Base-by-base conservation (phyloP, 768 basidiomycete species). In the Calocybe gangraenosa region DNA sequence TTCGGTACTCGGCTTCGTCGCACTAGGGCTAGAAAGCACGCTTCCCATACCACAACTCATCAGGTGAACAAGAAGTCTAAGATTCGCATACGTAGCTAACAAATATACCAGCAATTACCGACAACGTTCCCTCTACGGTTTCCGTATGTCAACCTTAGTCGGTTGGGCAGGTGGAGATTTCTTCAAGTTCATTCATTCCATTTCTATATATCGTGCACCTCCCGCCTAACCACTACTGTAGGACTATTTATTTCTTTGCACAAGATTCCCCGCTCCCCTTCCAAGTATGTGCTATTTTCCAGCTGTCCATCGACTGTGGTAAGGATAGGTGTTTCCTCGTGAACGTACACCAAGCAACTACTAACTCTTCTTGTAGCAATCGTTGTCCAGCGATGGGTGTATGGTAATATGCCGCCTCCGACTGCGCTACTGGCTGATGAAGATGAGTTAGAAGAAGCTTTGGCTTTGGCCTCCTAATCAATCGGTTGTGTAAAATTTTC, bases 131-230 rank as follows among this genome's bases (percentile, higher is more conserved):
- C 62, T 92, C 37, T 90, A 90, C 63, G 90, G 90, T 28, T 92
- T 92, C 65, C 79, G 89, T 25, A 75, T 79, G 63, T 87, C 88
- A 6, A 92, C 90, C 2, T 63, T 92, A 39, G 57, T 90, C 28
- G 90, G 90, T 22, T 92, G 90, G 90, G 67, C 79, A 37, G 87
- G 84, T 47, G 90, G 90, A 51, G 90, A 92, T 64, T 63, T 79
- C 14, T 92, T 88, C 78, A 92, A 92, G 90, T 89, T 55, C 50
- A 49, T 47, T 30, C 11, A 1, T 8, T 38, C 11, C 7, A 28
- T 37, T 32, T 55, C 33, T 38, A 42, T 19, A 47, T 46, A 23
- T n/a, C n/a, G 32, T 32, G 13, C 8, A 14, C 30, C 8, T 8
- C 11, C 11, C 19, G 14, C 10, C 47, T 42, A 20, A 28, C 21